Base-by-base conservation (phyloP, 768 basidiomycete genomes). In the Amanita subjunquillea region DNA sequence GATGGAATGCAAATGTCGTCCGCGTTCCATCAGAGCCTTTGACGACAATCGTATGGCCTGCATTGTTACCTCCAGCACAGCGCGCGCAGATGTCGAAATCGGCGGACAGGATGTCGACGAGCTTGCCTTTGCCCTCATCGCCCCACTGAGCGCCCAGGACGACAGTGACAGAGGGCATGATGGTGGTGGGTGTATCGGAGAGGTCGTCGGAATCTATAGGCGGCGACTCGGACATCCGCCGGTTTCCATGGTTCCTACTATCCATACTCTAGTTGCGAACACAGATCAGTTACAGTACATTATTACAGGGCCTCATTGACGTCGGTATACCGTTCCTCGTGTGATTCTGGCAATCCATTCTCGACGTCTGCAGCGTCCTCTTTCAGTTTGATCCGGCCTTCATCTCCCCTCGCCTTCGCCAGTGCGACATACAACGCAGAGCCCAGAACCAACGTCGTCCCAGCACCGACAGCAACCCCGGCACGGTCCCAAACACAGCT, bases 11-110 rank as follows among this genome's bases (percentile, higher is more conserved):
- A 69, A 88, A 97, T 1, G 83, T 92, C 58, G 79, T 93, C 69
- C 82, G 80, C 54, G 80, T 72, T 42, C 79, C 78, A 55, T 89
- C 79, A 43, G 82, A 77, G 9, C 80, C 78, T 23, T 79, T 66
- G 4, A 83, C 90, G 57, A 99, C 86, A 66, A 99, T 97, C 22
- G 96, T 98, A 70, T 99, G 96, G 2, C 96, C 96, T 22, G 96
- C 96, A 65, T 99, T 99, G 73, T 97, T 98, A 9, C 96, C 96
- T 12, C 96, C 96, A 10, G 96, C 96, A 65, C 92, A 97, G 44
- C 96, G 80, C 17, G 93, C 95, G 62, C 94, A 98, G 64, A 98
- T 66, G 67, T 99, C 96, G 54, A 80, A 76, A 40, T 94, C 80
- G 12, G 87, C 89, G 37, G 93, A 80, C 58, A 99, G 78, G 63